These are phyloP conservation scores for Vachellia pachyceras DNA, from an alignment of 306 rosid genomes.

Conservation along the genomic window DNA sequence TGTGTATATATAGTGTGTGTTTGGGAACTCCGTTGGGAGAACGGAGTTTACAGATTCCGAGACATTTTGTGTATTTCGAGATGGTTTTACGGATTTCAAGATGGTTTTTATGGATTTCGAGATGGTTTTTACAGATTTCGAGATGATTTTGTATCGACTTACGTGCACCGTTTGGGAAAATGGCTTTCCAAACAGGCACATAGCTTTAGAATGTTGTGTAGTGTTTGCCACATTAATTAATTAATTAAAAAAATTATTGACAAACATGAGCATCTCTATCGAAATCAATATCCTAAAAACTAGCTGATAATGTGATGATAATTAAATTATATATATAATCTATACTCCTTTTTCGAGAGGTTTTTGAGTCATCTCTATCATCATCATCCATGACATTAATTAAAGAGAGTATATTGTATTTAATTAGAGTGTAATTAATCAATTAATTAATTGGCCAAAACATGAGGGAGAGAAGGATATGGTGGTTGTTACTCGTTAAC, in stretches of 20 bases:
- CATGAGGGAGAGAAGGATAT: slow-evolving; percentile 50
- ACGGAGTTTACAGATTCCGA: too few species aligned
- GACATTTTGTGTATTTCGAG: too few species aligned
- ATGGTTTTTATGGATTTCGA: too few species aligned
- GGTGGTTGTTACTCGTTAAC: slow-evolving; percentile 46
- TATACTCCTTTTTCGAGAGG: slow-evolving; percentile 27
- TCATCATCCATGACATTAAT: slow-evolving; percentile 57
- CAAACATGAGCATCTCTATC: slow-evolving; percentile 32
- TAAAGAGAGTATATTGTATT: slow-evolving; percentile 39
- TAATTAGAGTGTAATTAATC: slow-evolving; percentile 25
- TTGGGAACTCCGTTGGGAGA: too few species aligned
- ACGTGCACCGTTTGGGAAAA: too few species aligned
- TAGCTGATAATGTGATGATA: background rate
- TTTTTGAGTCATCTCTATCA: slow-evolving; percentile 30
- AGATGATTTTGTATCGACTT: too few species aligned
- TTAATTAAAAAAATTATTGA: background rate
- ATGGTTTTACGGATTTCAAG: too few species aligned
- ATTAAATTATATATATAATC: slow-evolving; percentile 25
- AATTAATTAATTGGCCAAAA: slow-evolving; percentile 47
- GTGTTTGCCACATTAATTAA: slow-evolving; percentile 26
- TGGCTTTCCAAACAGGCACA: too few species aligned
- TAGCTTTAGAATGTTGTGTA: slow-evolving; percentile 45
- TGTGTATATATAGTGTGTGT: too few species aligned
- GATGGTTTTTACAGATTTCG: too few species aligned
- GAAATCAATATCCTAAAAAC: slow-evolving; percentile 29